Conservation (phyloP, 2,329 filamentous ascomycete genomes). For the Myriangium duriaei region DNA sequence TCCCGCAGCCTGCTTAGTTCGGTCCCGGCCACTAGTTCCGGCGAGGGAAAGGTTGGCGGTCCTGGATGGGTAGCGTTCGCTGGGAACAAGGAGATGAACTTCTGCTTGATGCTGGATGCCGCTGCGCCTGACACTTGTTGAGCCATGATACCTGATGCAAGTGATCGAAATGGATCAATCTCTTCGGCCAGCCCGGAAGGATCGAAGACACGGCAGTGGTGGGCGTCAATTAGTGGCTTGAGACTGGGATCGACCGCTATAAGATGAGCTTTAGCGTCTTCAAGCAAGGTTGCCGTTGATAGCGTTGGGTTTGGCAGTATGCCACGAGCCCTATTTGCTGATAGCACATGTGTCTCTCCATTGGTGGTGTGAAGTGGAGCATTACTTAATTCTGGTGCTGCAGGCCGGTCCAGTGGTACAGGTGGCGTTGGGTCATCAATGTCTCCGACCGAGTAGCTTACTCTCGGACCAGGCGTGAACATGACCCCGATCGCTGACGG, state of each 20-base stretch:
- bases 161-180: conserved; percentile 75
- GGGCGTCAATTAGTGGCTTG: conserved; percentile 55
- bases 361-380: conserved; percentile 60
- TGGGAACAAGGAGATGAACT: conserved; percentile 64
- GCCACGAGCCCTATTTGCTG: conserved; percentile 25
- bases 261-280: conserved; percentile 64
- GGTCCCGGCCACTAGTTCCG: conserved; percentile 54
- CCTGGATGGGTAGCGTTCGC: conserved; percentile 18
- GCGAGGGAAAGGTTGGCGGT: conserved; percentile 53
- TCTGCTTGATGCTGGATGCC: conserved; percentile 75
- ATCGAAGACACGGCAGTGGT: conserved; percentile 69
- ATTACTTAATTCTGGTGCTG: conserved; percentile 53
- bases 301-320: conserved; percentile 32
- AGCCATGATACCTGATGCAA: conserved; percentile 81
- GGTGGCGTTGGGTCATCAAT: conserved; percentile 24
- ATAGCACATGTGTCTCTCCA: conserved; percentile 49
- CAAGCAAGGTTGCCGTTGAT: conserved; percentile 60
- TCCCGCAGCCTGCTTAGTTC: conserved; percentile 59
- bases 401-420: conserved; percentile 37
- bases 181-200: conserved; percentile 69
- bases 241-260: conserved; percentile 56
- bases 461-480: conserved; percentile 18
- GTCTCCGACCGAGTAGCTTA: conserved; percentile 29
- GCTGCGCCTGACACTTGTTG: conserved; percentile 94
- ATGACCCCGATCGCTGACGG: conserved; percentile 38